Evolutionary conservation across 257 asterid genomes (phyloP).

Genomic region (Scutellaria minor): DNA sequence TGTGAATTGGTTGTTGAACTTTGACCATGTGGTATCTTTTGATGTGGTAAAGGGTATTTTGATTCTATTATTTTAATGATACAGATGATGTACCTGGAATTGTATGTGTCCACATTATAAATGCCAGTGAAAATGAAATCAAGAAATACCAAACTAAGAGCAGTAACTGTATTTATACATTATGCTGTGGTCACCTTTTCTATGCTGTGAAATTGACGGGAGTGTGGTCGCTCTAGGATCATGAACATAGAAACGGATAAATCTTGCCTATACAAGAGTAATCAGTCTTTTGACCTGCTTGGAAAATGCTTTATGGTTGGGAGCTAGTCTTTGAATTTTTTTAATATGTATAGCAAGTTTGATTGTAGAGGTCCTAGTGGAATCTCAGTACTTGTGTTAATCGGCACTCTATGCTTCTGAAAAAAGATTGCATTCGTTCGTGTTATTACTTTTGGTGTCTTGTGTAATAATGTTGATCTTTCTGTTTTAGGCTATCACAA

Average conservation of each 20-base stretch:
- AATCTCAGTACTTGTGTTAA: background rate
- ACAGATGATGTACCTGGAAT: constrained; percentile 11
- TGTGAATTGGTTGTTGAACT: constrained; percentile 27
- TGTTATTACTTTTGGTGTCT: background rate
- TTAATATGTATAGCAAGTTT: background rate
- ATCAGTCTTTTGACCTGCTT: constrained; percentile 3
- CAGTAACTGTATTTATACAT: background rate
- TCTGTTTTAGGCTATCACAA: constrained; percentile 71
- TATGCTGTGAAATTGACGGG: background rate
- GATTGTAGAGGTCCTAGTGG: constrained; percentile 2
- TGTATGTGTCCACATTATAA: constrained; percentile 17
- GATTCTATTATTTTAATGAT: constrained; percentile 3
- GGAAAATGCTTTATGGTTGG: background rate
- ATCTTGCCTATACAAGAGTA: background rate
- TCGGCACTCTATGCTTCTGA: background rate
- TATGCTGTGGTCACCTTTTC: constrained; percentile 7
- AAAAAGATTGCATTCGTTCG: background rate
- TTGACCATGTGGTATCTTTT: background rate
- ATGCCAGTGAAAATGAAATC: constrained; percentile 1
- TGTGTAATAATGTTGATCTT: background rate
- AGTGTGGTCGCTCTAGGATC: constrained; percentile 2
- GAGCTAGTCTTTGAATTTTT: background rate
- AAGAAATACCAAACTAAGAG: background rate
- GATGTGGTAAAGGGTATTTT: constrained; percentile 17
- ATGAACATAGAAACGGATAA: constrained; percentile 8